Base-by-base conservation (phyloP, 2,329 filamentous ascomycete species). In the Passalora sequoiae region DNA sequence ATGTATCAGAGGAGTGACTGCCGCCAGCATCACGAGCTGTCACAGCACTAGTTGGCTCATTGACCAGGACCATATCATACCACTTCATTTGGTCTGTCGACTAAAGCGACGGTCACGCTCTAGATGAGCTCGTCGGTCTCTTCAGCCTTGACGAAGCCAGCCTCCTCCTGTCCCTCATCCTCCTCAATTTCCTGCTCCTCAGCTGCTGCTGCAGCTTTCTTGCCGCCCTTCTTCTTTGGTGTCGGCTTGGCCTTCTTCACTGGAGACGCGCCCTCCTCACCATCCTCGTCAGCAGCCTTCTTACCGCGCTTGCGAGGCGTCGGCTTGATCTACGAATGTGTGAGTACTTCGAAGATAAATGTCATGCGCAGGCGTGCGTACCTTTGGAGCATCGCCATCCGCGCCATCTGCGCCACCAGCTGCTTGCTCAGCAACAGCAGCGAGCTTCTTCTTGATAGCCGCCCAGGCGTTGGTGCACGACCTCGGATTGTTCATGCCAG, bases 371-470 rank as follows among this genome's bases (percentile, higher is more conserved):
- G 20, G 9, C 9, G 4, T 20, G 12, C 19, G n/a, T 36, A 36
- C 33, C 33, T 36, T 36, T 22, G 33, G 19, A 36, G 33, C 20
- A n/a, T 24, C 19, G 13, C 29, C 29, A 30, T 21, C 22, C 12
- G 5, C 36, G 21, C 20, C 28, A n/a, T 28, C 13, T 10, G 9
- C 36, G 33, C 33, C 20, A 20, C 33, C 33, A n/a, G 12, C 15
- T 7, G 2, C 20, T 4, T 13, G 9, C 15, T 28, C 36, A n/a
- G 42, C 42, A 12, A 28, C 9, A n/a, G 42, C 28, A 4, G 44
- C 43, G 29, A 65, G 47, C 47, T 65, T 65, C 54, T 59, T 62
- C 51, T 58, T 60, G 51, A 65, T 59, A 2, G 25, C 36, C 20
- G 37, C 31, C 61, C 60, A 63, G 31, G 62, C 62, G 43, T 64